Conservation (phyloP, 2,329 filamentous ascomycete genomes). For the Kalaharituber pfeilii region DNA sequence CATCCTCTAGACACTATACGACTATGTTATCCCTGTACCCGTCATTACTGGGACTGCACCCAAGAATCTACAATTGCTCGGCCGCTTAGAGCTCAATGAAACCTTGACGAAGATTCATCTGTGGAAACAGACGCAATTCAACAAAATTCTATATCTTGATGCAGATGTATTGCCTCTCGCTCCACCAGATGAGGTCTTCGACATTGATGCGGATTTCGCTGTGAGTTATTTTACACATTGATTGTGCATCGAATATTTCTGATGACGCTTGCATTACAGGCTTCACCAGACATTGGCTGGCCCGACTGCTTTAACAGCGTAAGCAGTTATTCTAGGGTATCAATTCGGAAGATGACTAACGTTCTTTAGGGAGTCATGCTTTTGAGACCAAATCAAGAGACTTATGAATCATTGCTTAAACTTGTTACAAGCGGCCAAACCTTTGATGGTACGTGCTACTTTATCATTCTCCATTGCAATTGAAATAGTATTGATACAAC, state of each 20-base stretch:
- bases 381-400: conserved; percentile 65
- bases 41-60: conserved; percentile 60
- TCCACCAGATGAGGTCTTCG: conserved; percentile 84
- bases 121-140: conserved; percentile 80
- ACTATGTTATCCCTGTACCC: conserved; percentile 72
- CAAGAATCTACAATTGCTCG: conserved; percentile 79
- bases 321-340: conserved; percentile 6
- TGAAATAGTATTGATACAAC: background rate
- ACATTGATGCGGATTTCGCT: conserved; percentile 42
- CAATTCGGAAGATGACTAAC: background rate
- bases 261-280: conserved; percentile 38
- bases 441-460: conserved; percentile 47
- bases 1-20: conserved; percentile 51
- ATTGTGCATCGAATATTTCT: background rate
- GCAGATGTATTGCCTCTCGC: conserved; percentile 82
- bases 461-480: background rate
- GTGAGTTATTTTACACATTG: conserved; percentile 21
- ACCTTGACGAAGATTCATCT: conserved; percentile 93
- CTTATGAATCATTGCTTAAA: conserved; percentile 69
- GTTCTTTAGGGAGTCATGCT: conserved; percentile 61
- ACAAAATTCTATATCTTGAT: conserved; percentile 86
- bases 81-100: conserved; percentile 72
- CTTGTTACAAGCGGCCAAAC: conserved; percentile 76
- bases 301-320: conserved; percentile 90
- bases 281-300: conserved; percentile 92